Evolutionary conservation across 1,139 yeast genomes (phyloP).

Genomic region (Candida sanyaensis): DNA sequence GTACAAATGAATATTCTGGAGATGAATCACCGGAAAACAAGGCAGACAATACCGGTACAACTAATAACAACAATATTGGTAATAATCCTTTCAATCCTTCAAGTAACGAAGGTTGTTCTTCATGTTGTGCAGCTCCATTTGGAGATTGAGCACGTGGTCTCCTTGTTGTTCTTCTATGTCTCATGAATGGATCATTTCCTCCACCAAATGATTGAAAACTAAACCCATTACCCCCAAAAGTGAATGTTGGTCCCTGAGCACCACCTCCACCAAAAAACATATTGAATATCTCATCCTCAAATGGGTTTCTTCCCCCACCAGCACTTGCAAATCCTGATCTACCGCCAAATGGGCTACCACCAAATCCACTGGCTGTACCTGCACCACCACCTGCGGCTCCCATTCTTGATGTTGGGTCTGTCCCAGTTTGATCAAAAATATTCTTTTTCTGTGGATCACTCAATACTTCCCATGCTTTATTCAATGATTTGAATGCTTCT

Average conservation of each 20-base stretch:
- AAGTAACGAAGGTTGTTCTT: slow-evolving; percentile 31
- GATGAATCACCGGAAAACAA: slow-evolving; percentile 37
- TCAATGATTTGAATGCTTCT: slow-evolving; percentile 89
- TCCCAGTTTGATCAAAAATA: slow-evolving; percentile 85
- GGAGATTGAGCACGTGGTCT: slow-evolving; percentile 21
- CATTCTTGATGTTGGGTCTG: slow-evolving; percentile 64
- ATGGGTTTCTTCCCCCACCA: slow-evolving; percentile 29
- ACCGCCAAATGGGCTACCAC: slow-evolving; percentile 26
- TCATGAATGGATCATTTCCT: slow-evolving; percentile 47
- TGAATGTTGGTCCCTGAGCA: slow-evolving; percentile 34
- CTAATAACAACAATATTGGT: slow-evolving; percentile 56
- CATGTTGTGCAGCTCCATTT: slow-evolving; percentile 14
- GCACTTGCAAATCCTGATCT: slow-evolving; percentile 26
- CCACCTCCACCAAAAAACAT: slow-evolving; percentile 67
- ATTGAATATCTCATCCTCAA: slow-evolving; percentile 69
- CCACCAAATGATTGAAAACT: slow-evolving; percentile 54
- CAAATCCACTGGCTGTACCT: slow-evolving; percentile 24
- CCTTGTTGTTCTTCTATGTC: slow-evolving; percentile 20
- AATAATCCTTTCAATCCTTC: slow-evolving; percentile 52
- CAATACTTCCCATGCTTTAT: slow-evolving; percentile 91
- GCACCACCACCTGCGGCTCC: slow-evolving; percentile 14
- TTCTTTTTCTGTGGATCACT: slow-evolving; percentile 79
- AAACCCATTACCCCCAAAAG: slow-evolving; percentile 52
- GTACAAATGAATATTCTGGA: slow-evolving; percentile 54
- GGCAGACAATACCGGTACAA: slow-evolving; percentile 60